These are phyloP conservation scores for Mortierella sp. DNA, from an alignment of 371 early-diverging fungal species.

Conservation along the genomic window DNA sequence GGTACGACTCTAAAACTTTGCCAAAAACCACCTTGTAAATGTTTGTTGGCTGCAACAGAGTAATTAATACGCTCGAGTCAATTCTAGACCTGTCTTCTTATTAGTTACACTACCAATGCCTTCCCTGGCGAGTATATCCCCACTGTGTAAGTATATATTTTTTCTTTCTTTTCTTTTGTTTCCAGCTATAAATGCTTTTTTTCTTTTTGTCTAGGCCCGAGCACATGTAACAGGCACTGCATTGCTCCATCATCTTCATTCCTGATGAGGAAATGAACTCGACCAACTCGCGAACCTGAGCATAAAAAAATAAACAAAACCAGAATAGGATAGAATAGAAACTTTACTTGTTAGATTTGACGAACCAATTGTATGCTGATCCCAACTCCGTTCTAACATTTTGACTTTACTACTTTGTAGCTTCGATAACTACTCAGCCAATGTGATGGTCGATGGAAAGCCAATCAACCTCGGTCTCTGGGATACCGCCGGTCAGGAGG, in stretches of 20 bases:
- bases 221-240: neutral
- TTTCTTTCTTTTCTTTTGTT: neutral
- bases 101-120: conserved; percentile 96
- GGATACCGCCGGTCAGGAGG: conserved; percentile 99
- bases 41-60: neutral
- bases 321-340: neutral
- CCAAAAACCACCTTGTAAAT: neutral
- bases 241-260: neutral
- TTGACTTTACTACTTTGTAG: conserved; percentile 52
- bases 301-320: no score
- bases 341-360: neutral
- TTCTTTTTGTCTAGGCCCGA: neutral
- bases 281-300: no score
- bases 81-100: conserved; percentile 93
- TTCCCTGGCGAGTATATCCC: conserved; percentile 99
- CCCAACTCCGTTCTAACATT: neutral
- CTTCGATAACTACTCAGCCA: conserved; percentile 97
- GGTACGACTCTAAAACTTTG: conserved; percentile 13
- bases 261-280: neutral
- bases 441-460: conserved; percentile 95
- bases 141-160: conserved; percentile 84
- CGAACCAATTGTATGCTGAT: neutral
- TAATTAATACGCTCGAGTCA: neutral
- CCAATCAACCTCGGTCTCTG: conserved; percentile 96
- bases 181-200: neutral